Base-by-base conservation (phyloP, 306 rosid genomes). In the Coriaria nepalensis region DNA sequence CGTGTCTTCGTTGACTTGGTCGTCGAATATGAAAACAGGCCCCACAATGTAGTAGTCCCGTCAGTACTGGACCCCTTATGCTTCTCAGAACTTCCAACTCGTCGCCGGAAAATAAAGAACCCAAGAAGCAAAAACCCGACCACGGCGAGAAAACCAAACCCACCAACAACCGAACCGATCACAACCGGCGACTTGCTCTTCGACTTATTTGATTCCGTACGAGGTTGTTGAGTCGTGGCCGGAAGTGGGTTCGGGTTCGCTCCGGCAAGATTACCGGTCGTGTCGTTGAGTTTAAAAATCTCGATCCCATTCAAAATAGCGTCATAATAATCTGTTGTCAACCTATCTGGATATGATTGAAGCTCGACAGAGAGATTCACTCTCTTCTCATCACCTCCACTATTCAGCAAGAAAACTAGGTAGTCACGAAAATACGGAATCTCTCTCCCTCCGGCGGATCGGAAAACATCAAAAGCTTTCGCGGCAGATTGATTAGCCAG, bases 231-330 rank as follows among this genome's bases (percentile, higher is more conserved):
- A 2, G 42, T 35, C 8, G 32, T 0, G 10, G 15, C 0, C n/a
- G 42, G 61, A 40, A 8, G 4, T 29, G 64, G 53, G 7, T 72
- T 75, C 0, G 83, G 81, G 10, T 60, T 76, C 0, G 49, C 38
- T 5, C 81, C 76, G 2, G 55, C 83, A 0, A 80, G 81, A 20
- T 35, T 76, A 2, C 55, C 38, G 0, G 0, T 8, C 0, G 2
- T 0, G 7, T 62, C 35, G 4, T 57, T 76, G 6, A 76, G 33
- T 46, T 76, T 80, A 71, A 80, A 73, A 0, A 80, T 68, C 49
- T 80, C 88, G 0, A 73, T 35, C 0, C 88, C 88, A 33, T 70
- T 80, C 47, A 80, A 47, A 40, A 76, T 33, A 0, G 67, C 66
- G n/a, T 76, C 61, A 0, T 2, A 9, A 49, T 0, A 59, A 0